Evolutionary conservation across 2,329 filamentous ascomycete genomes (phyloP), one percentile per base, ranked within the genome.

Genomic region (Fusarium tupiense): DNA sequence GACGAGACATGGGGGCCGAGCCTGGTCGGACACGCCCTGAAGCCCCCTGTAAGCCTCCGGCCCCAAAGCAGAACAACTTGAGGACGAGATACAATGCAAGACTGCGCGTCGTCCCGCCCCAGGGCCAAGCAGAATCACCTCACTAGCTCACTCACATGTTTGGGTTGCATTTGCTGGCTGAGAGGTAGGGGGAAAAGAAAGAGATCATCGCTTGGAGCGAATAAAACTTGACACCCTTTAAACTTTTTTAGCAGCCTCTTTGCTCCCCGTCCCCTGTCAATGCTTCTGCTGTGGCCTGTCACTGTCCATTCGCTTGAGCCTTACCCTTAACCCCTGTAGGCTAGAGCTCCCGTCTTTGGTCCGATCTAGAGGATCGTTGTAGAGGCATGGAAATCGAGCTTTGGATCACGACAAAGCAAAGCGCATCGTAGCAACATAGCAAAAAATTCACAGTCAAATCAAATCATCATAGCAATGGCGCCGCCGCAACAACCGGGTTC

Each of bases 311-410:
- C 58, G 56, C 69, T 54, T 60, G 54, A 40, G 54, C 33, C 52
- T 37, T 73, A 40, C 44, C 38, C 47, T 44, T 71, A 44, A 64
- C 68, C 75, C 75, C 74, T 77, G 75, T 61, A 56, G 43, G 60
- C 71, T 73, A 67, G 59, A 74, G 58, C 70, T 71, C 65, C 67
- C 61, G 64, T n/a, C 71, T 64, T 66, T 77, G 76, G 77, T 70
- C 67, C 78, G 79, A 80, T 80, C 79, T 67, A 37, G 64, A 76
- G 64, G 59, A 26, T 54, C 61, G 61, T 63, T 66, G 71, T 70
- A 61, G 50, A 53, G 69, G 50, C 67, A 64, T 79, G 72, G 63
- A 61, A 46, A 80, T 80, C 79, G 78, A 56, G 24, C 31, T n/a
- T 17, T 56, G 37, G 31, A 65, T 65, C 67, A 29, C 53, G 38